Percentiles rank a stretch among this genome's conserved stretches.
Conservation (phyloP, 805 yeast species). For the Martiniozyma abietophila region DNA sequence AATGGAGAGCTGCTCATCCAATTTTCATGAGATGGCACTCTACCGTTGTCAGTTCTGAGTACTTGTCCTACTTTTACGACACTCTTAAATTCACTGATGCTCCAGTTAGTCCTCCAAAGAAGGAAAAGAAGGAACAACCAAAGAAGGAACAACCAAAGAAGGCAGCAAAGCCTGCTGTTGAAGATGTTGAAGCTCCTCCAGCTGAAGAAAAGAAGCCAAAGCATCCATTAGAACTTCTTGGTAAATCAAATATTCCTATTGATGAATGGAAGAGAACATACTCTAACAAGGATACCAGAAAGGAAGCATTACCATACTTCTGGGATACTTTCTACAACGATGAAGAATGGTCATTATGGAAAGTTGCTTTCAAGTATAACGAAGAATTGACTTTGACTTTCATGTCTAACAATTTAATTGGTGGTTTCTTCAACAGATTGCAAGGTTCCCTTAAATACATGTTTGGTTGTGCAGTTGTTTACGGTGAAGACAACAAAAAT, state of each 20-base stretch:
- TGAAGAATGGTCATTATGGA: conserved; percentile 90
- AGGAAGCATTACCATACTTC: conserved; percentile 93
- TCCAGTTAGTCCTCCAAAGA: conserved; percentile 57
- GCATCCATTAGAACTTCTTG: conserved; percentile 85
- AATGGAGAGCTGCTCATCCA: conserved; percentile 43
- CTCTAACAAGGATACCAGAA: conserved; percentile 96
- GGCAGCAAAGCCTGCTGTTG: conserved; percentile 30
- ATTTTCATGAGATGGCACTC: conserved; percentile 44
- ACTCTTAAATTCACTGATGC: conserved; percentile 52
- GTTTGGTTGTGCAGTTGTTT: conserved; percentile 90
- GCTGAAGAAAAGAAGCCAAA: conserved; percentile 66
- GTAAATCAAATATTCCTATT: conserved; percentile 55
- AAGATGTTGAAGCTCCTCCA: conserved; percentile 26
- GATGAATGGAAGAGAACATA: conserved; percentile 96
- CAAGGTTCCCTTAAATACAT: conserved; percentile 85
- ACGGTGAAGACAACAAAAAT: conserved; percentile 97
- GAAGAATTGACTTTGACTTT: conserved; percentile 94
- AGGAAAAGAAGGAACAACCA: conserved; percentile 62
- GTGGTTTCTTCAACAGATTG: conserved; percentile 97
- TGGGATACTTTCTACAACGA: conserved; percentile 87
- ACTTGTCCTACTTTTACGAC: conserved; percentile 40
- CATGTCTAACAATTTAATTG: conserved; percentile 97
- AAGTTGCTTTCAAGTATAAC: conserved; percentile 93
- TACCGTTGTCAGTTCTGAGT: conserved; percentile 35
- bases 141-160: conserved; percentile 25